These are phyloP conservation scores for Trichoderma koningiopsis DNA, from an alignment of 2,329 filamentous ascomycete species.

Conservation along the genomic window DNA sequence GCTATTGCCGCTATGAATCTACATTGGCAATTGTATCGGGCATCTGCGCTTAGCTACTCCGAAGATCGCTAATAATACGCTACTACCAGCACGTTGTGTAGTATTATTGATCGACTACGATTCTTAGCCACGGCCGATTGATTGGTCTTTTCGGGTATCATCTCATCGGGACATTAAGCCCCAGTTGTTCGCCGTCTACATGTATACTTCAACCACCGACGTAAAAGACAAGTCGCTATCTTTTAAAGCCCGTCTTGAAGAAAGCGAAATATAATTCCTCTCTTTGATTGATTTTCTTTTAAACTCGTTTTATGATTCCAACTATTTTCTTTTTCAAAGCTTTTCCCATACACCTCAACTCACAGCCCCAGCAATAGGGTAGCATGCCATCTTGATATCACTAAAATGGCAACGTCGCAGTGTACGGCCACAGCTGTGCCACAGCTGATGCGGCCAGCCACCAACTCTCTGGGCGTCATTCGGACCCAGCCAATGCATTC, in stretches of 20 bases:
- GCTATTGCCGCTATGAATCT: background rate
- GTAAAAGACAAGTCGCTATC: background rate
- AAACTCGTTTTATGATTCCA: background rate
- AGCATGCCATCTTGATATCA: background rate
- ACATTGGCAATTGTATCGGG: background rate
- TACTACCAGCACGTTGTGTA: background rate
- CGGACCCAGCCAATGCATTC: background rate
- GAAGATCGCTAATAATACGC: background rate
- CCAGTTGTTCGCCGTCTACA: background rate
- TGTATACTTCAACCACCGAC: background rate
- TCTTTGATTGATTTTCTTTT: background rate
- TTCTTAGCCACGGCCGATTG: background rate
- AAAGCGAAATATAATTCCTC: background rate
- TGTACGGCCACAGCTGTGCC: slow-evolving; percentile 13
- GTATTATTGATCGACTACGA: background rate
- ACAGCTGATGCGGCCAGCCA: slow-evolving; percentile 6
- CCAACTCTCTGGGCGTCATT: slow-evolving; percentile 6
- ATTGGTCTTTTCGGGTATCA: background rate
- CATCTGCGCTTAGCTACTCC: background rate
- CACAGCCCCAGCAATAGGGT: background rate
- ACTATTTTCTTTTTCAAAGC: background rate
- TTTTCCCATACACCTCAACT: background rate
- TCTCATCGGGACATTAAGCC: background rate
- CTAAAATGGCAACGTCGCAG: background rate
- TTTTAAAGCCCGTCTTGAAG: background rate